Evolutionary conservation across 805 yeast species (phyloP).

Genomic region (Zygosaccharomyces pseudorouxii): DNA sequence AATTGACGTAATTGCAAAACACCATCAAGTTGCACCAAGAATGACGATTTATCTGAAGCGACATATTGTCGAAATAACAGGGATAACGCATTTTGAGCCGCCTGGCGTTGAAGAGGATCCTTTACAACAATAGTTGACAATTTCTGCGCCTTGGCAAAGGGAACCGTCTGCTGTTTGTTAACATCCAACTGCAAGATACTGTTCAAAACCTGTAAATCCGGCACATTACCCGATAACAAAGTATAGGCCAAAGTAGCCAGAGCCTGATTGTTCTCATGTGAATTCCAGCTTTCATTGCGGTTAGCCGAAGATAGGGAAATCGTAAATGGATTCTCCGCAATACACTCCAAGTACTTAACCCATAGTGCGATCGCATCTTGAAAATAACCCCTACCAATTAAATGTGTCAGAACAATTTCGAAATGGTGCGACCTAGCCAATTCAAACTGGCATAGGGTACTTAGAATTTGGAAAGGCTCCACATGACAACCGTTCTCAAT

Average conservation of each 20-base stretch:
- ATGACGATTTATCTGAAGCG: constrained; percentile 9
- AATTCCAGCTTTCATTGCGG: constrained; percentile 11
- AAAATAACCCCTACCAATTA: constrained; percentile 16
- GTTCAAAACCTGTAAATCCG: constrained; percentile 20
- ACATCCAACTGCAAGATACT: constrained; percentile 24
- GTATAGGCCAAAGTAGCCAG: constrained; percentile 28
- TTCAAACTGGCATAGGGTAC: constrained; percentile 22
- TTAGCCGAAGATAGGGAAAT: constrained; percentile 8
- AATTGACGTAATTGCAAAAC: constrained; percentile 14
- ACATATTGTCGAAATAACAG: constrained; percentile 13
- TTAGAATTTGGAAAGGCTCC: constrained; percentile 29
- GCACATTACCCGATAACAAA: constrained; percentile 20
- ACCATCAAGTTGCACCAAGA: constrained; percentile 12
- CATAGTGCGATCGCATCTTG: constrained; percentile 33
- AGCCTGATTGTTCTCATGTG: constrained; percentile 22
- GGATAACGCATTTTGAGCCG: constrained; percentile 7
- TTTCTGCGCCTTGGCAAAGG: constrained; percentile 13
- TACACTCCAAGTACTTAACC: constrained; percentile 28
- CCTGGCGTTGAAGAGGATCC: neutral
- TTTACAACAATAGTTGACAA: constrained; percentile 3
- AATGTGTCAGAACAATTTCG: constrained; percentile 22
- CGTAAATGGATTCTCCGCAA: constrained; percentile 17
- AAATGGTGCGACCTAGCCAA: constrained; percentile 32
- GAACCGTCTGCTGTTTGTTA: constrained; percentile 10
- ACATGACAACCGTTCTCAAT: constrained; percentile 12